Conservation (phyloP, 2,329 filamentous ascomycete species). For the Grosmannia serpens region DNA sequence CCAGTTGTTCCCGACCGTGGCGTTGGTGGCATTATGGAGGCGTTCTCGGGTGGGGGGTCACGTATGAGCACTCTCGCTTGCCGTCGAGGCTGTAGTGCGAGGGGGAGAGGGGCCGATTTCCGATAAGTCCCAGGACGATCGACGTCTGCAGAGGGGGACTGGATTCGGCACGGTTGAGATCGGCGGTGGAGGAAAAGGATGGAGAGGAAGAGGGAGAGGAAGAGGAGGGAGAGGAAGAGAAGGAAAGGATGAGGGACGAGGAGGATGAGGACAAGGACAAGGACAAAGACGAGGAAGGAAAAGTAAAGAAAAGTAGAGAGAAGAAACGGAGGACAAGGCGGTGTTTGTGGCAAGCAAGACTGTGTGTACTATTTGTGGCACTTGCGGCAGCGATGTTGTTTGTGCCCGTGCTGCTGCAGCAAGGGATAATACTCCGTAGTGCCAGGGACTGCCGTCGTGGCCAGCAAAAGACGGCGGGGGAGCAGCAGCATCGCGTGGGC, state of each 20-base stretch:
- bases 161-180: constrained; percentile 19
- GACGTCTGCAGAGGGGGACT: constrained; percentile 21
- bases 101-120: constrained; percentile 16
- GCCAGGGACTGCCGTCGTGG: not conserved
- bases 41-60: constrained; percentile 16
- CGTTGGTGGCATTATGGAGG: constrained; percentile 9
- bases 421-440: not conserved
- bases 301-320: not conserved
- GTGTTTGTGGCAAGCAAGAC: not conserved
- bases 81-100: constrained; percentile 13
- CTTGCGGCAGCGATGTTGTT: not conserved
- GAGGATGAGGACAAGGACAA: not conserved
- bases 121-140: constrained; percentile 18
- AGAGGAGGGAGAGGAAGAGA: too few relatives aligned
- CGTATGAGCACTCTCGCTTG: constrained; percentile 17
- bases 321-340: not conserved
- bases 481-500: not conserved
- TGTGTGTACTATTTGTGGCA: not conserved
- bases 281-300: too few relatives aligned
- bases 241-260: not conserved
- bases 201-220: not conserved
- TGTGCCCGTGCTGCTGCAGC: not conserved
- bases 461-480: not conserved
- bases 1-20: not conserved
- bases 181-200: not conserved